Evolutionary conservation across 768 basidiomycete genomes (phyloP).

Genomic region (Leucogyrophana mollusca): DNA sequence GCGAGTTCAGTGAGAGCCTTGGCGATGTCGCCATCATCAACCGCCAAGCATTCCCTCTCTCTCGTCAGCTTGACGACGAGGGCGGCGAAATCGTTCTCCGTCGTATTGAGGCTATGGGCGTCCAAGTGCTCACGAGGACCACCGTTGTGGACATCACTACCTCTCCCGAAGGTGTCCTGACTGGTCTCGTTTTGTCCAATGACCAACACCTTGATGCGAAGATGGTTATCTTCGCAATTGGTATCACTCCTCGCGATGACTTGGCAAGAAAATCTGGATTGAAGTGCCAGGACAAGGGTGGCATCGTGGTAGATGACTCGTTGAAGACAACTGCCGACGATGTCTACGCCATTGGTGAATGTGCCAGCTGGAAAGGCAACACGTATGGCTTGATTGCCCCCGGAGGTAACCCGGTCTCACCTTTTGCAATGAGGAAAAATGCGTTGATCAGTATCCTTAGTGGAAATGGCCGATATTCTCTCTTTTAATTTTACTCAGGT

Average conservation of each 20-base stretch:
- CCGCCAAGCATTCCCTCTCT: slow-evolving; percentile 50
- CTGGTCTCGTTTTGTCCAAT: slow-evolving; percentile 49
- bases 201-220: slow-evolving; percentile 46
- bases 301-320: slow-evolving; percentile 56
- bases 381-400: slow-evolving; percentile 77
- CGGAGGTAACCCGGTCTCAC: slow-evolving; percentile 37
- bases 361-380: slow-evolving; percentile 64
- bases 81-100: slow-evolving; percentile 61
- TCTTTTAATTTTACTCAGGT: slow-evolving; percentile 69
- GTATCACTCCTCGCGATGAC: slow-evolving; percentile 71
- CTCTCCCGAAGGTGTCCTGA: slow-evolving; percentile 37
- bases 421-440: slow-evolving; percentile 7
- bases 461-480: slow-evolving; percentile 75
- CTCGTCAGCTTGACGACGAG: slow-evolving; percentile 55
- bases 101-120: slow-evolving; percentile 59
- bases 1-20: slow-evolving; percentile 28
- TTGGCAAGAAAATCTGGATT: slow-evolving; percentile 56
- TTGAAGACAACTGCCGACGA: slow-evolving; percentile 56
- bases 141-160: slow-evolving; percentile 38
- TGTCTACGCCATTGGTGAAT: slow-evolving; percentile 76
- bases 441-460: slow-evolving; percentile 17
- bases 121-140: slow-evolving; percentile 47
- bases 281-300: slow-evolving; percentile 45
- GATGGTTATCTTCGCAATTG: slow-evolving; percentile 66
- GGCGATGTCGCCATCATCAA: slow-evolving; percentile 52